Evolutionary conservation across 2,329 filamentous ascomycete species (phyloP), one percentile per base, ranked within the genome.

Genomic region (Stemphylium vesicarium): DNA sequence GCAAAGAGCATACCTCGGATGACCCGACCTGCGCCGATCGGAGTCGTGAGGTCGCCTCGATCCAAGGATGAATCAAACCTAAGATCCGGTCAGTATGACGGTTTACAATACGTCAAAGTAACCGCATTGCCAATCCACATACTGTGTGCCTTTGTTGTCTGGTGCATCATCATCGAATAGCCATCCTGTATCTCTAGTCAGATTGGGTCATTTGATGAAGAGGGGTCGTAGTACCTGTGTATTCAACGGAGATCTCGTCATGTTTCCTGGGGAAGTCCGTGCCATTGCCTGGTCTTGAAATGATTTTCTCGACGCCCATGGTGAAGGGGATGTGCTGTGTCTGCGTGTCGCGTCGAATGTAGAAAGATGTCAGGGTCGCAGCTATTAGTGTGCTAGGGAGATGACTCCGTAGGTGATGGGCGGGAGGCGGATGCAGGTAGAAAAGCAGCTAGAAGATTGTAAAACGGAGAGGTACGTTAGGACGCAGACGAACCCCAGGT

Each of bases 51-150:
- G 75, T 92, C 86, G 44, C 87, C 88, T 50, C 91, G 86, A 58
- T 87, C 88, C 62, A 88, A 82, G 15, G 94, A 96, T 57, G 88
- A 90, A 80, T 98, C 95, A 80, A 99, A 98, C 77, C 93, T 96
- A 66, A 44, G 31, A 50, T 58, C 43, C 29, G 12, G 36, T 71
- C 36, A 71, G 58, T 32, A 48, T 11, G 3, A 15, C 13, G 31
- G 31, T 38, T 35, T 20, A 40, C n/a, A 16, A 29, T 12, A 39
- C 16, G 6, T 38, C 18, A 22, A 45, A 33, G 40, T 20, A 44
- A 39, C 12, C 38, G 56, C 38, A 18, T 32, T 50, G 48, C 11
- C n/a, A 12, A 31, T 33, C 50, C 15, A 78, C 88, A 70, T 81
- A 96, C 92, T 92, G 73, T 22, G 76, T 78, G 69, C 93, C 93